Evolutionary conservation across 2,329 filamentous ascomycete species (phyloP), one percentile per base, ranked within the genome.

Genomic region (Alternaria sp.): DNA sequence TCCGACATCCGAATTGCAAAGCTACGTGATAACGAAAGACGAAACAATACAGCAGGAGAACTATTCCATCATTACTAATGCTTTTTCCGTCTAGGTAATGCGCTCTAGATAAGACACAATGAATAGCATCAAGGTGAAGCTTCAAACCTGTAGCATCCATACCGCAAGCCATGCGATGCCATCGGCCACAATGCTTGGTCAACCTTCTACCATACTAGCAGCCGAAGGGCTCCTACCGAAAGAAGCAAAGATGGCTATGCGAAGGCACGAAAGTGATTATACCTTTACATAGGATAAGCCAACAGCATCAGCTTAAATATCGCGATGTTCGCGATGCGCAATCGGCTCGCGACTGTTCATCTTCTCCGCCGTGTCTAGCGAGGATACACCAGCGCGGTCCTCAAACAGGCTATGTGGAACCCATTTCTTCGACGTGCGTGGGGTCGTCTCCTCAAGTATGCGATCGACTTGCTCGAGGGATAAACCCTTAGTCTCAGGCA

Each of bases 361-460:
- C 51, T 62, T 62, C n/a, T 62, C 51, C 0, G 34, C 47, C 30
- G 55, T 41, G 12, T 41, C 51, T 5, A 44, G 28, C 6, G 55
- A 59, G 7, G 55, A 48, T 3, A 44, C 41, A 6, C 56, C 62
- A 12, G 34, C 49, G n/a, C 36, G 26, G 14, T 57, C 62, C 7
- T 30, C 49, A 46, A 28, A 57, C 8, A 48, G 48, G 20, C 42
- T 32, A 20, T 84, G 85, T 44, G 91, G 90, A 75, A 84, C 85
- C 91, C 92, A 94, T 81, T 87, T 89, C 78, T 86, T 81, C 2
- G 89, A 93, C 9, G 85, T 91, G 61, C 90, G 87, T 44, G 92
- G 91, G 7, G 86, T 91, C 36, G 87, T 89, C 87, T 94, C 91
- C 82, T 93, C 91, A 83, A 95, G 88, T 91, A 94, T 94, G 83